Conservation (phyloP, 176 grass and related monocot genomes). For the Aechmea fasciata region DNA sequence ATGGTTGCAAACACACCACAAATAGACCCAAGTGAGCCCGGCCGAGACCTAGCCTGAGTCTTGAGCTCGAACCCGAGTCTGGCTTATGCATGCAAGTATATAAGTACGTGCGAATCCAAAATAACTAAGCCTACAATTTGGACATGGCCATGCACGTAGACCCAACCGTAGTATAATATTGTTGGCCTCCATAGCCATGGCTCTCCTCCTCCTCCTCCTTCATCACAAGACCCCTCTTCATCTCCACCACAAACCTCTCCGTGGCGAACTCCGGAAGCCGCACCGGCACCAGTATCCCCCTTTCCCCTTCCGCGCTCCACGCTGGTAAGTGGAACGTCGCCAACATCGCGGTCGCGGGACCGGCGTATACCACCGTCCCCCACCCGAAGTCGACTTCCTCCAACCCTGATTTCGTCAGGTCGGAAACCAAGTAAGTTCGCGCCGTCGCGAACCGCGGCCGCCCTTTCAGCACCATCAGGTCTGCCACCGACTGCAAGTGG, state of each 20-base stretch:
- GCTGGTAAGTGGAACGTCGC: constrained; percentile 22
- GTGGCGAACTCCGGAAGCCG: constrained; percentile 17
- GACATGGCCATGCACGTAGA: no score
- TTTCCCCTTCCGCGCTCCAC: background rate
- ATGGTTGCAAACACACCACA: no score
- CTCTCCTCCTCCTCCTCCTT: no score
- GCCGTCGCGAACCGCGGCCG: constrained; percentile 29
- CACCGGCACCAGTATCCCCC: constrained; percentile 24
- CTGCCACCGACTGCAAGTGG: constrained; percentile 24
- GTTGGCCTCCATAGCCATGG: no score
- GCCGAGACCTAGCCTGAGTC: no score
- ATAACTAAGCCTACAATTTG: no score
- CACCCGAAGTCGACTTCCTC: constrained; percentile 32
- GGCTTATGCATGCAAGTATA: no score
- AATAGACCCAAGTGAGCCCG: no score
- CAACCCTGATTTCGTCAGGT: constrained; percentile 22
- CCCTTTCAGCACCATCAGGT: constrained; percentile 15
- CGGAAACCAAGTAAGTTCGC: constrained; percentile 25
- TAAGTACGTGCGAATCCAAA: no score
- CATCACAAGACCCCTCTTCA: background rate
- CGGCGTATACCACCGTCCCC: constrained; percentile 28
- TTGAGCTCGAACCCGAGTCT: no score
- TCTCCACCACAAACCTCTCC: constrained; percentile 6
- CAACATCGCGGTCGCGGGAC: constrained; percentile 22
- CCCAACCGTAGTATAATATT: no score